Evolutionary conservation across 805 yeast genomes (phyloP), one percentile per base, ranked within the genome.

Genomic region (Saccharomyces eubayanus): DNA sequence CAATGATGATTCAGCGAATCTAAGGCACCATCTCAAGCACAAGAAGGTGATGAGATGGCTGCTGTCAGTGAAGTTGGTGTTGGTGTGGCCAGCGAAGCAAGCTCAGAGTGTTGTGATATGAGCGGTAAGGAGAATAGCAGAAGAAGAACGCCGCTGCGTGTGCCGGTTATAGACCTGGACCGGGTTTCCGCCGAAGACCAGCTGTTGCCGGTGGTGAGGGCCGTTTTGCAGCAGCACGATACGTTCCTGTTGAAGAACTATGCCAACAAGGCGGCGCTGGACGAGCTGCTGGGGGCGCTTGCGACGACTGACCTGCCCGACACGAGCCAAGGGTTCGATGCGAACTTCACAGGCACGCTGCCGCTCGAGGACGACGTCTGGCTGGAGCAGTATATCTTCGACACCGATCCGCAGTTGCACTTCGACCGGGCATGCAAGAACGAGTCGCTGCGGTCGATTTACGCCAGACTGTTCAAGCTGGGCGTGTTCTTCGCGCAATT

Each of bases 171-270:
- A 21, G 72, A 68, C 56, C 47, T 68, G 41, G 58, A 68, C 47
- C 29, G 51, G 20, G 56, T 68, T 5, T 45, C 58, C 2, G 59
- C 61, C 45, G 72, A 68, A 50, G 55, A 55, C 2, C 62, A 62
- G 6, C 53, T 68, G 28, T 40, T 62, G 11, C 65, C 66, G 3
- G 53, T 60, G 10, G 58, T 68, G 14, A 60, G 57, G 50, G 47
- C 54, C 6, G 59, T 66, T 21, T 49, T 68, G 29, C 31, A 56
- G 29, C 47, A 53, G 29, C 48, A 59, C 48, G 69, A 68, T 53
- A 62, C 65, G 6, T 65, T 68, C 48, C 51, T 67, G 20, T 52
- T 68, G 57, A 60, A 63, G 48, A 67, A 68, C 54, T 67, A 62
- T 51, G 71, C 72, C 6, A 62, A 66, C 48, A 56, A 57, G 48